Conservation (phyloP, 768 basidiomycete genomes). For the Pholiota molesta region DNA sequence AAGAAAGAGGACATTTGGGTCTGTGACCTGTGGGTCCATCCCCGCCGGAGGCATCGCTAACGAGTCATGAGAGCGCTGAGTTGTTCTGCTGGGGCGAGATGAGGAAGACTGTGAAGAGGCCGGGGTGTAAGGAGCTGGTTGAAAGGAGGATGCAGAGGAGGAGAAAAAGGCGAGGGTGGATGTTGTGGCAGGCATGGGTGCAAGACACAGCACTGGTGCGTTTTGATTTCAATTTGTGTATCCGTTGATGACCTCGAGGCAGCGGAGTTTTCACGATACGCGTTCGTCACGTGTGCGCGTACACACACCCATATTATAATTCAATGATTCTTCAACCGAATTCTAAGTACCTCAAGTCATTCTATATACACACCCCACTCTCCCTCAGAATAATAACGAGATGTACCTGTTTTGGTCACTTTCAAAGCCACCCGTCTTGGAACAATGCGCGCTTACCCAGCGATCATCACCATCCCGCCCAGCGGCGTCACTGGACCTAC, state of each 20-base stretch:
- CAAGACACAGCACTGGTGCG: conserved; percentile 15
- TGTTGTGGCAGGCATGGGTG: conserved; percentile 29
- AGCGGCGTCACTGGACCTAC: conserved; percentile 71
- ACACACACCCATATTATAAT: too few species aligned
- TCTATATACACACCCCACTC: not conserved
- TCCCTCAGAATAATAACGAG: conserved; percentile 47
- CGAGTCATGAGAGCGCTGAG: conserved; percentile 39
- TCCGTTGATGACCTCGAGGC: conserved; percentile 36
- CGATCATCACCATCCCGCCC: conserved; percentile 66
- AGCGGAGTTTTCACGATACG: conserved; percentile 43
- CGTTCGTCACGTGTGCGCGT: conserved; percentile 40
- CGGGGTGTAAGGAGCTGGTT: conserved; percentile 65
- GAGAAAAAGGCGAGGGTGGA: conserved; percentile 63
- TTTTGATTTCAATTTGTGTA: conserved; percentile 21
- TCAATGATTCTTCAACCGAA: too few species aligned
- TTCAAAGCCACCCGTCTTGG: not conserved
- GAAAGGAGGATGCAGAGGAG: conserved; percentile 64
- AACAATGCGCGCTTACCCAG: conserved; percentile 50
- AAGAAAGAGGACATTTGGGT: conserved; percentile 69
- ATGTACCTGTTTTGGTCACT: conserved; percentile 46
- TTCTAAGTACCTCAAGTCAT: too few species aligned
- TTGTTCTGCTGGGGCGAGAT: conserved; percentile 28
- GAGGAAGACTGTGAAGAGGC: conserved; percentile 26
- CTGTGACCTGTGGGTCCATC: conserved; percentile 72
- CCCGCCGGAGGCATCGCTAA: conserved; percentile 51